Evolutionary conservation across 805 yeast genomes (phyloP), one percentile per base, ranked within the genome.

Genomic region (Saccharomycopsis guyanensis): DNA sequence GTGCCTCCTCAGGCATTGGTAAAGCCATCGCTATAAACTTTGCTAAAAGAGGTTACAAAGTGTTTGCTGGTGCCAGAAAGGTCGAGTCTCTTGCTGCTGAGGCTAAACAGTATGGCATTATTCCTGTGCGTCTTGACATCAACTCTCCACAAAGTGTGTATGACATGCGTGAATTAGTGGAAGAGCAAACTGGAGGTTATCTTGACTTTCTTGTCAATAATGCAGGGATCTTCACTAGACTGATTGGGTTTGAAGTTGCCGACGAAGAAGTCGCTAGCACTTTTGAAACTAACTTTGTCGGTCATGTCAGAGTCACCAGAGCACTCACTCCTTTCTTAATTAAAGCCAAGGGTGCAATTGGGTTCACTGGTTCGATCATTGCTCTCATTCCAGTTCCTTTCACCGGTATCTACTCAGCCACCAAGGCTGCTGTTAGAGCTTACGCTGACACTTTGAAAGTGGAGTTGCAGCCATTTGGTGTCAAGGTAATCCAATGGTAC

Each of bases 211-310:
- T 84, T 42, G 82, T 71, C 64, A 84, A 84, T 61, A 84, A 84
- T 60, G 94, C 94, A 1, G 88, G 88, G n/a, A 81, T 76, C 55
- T 71, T 86, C 18, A 82, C 88, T 56, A 74, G 84, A 0, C 68
- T 78, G 40, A 86, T 93, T 0, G 86, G 83, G 0, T 53, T 73
- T 40, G 91, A 83, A 60, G 80, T 78, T 2, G 62, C 71, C 2
- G 78, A 82, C 57, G 80, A 70, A 10, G 69, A 63, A 27, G 53
- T 78, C 27, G 66, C 62, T 33, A 71, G 69, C 52, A 72, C 78
- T 45, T 76, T 74, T 57, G 71, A 73, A 37, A 86, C 81, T 16
- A 85, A 85, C 57, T 82, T 83, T 0, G 71, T 73, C 59, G 93
- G 85, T 0, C 84, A 84, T 2, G 69, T 82, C 43, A 70, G 84